Evolutionary conservation across 176 grass and related monocot species (phyloP).

Genomic region (sorghum (Sorghum bicolor)): Sorghum_bicolor_NCBIv3 NC_012875.2:58402001-58402500

Average conservation of each 20-base stretch:
- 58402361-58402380: not conserved
- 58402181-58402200: not conserved
- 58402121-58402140: not conserved
- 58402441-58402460: too few species aligned
- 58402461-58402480: not conserved
- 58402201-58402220: not conserved
- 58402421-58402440: not conserved
- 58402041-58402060: constrained; percentile 54
- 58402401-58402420: not conserved
- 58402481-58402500: not conserved
- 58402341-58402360: not conserved
- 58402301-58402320: not conserved
- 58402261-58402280: not conserved
- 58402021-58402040: constrained; percentile 49
- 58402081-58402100: constrained; percentile 85
- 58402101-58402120: constrained; percentile 54
- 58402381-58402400: not conserved
- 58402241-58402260: not conserved
- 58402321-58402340: not conserved
- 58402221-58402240: not conserved
- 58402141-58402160: not conserved
- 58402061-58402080: constrained; percentile 85
- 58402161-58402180: not conserved
- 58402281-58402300: not conserved
- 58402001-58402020: not conserved